Evolutionary conservation across 23 red algal genomes (phyloP).

Genomic region (Gracilaria domingensis): DNA sequence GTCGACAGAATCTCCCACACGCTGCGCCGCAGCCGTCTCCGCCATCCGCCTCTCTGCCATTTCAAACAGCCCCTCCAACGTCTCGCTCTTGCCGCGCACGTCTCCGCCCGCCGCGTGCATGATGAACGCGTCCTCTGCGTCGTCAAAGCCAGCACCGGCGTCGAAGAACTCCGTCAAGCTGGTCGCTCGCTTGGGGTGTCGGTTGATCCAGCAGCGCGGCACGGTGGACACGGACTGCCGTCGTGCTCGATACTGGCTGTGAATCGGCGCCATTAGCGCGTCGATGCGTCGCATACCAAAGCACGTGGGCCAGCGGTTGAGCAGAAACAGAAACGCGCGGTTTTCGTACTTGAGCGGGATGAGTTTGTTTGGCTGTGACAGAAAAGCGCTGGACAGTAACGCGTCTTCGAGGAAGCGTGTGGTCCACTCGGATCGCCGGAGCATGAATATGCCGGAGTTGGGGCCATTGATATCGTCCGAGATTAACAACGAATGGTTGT

Average conservation of each 20-base stretch:
- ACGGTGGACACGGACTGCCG: conserved; percentile 10
- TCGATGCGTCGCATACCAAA: conserved; percentile 3
- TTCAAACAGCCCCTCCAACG: background rate
- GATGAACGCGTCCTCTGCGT: conserved; percentile 38
- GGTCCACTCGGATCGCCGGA: background rate
- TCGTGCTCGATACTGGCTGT: background rate
- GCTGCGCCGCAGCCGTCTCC: too few species aligned
- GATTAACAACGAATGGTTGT: background rate
- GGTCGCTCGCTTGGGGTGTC: background rate
- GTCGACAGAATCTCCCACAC: too few species aligned
- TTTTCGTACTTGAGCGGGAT: conserved; percentile 20
- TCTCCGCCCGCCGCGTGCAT: conserved; percentile 5
- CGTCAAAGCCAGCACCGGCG: too few species aligned
- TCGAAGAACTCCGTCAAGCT: conserved; percentile 3
- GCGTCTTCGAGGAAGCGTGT: background rate
- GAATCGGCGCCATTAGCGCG: background rate
- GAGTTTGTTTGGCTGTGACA: background rate
- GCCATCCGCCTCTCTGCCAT: too few species aligned
- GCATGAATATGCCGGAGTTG: conserved; percentile 13
- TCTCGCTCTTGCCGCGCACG: background rate
- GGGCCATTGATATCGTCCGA: background rate
- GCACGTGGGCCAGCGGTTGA: conserved; percentile 11
- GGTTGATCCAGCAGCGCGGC: conserved; percentile 11
- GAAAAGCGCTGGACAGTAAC: background rate
- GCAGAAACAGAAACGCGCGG: conserved; percentile 7